These are phyloP conservation scores for Gracilaria gracilis DNA, from an alignment of 23 red algal genomes.

Conservation along the genomic window DNA sequence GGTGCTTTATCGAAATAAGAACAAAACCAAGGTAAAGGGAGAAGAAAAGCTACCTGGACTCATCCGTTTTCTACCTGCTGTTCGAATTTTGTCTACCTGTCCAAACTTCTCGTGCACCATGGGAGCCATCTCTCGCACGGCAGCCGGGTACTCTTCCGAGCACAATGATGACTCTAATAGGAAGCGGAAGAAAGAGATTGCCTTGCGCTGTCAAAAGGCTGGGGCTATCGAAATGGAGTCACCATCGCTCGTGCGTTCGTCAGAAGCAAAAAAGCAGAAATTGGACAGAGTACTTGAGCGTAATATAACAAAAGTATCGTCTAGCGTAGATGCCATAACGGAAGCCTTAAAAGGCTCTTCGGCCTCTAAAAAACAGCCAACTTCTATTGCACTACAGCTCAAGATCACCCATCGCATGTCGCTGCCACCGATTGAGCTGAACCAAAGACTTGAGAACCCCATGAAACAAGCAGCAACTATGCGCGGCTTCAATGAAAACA, in stretches of 20 bases:
- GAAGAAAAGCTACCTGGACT: neutral
- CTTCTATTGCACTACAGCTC: slow-evolving; percentile 4
- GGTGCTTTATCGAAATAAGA: slow-evolving; percentile 10
- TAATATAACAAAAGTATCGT: neutral
- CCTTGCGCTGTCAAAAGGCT: too few relatives aligned
- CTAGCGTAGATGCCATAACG: neutral
- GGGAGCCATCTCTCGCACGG: neutral
- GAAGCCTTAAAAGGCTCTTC: neutral
- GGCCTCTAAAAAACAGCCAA: neutral
- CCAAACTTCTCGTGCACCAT: slow-evolving; percentile 14
- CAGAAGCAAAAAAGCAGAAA: neutral
- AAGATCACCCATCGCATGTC: neutral
- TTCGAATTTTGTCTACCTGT: slow-evolving; percentile 5
- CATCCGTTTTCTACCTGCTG: neutral
- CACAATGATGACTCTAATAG: too few relatives aligned
- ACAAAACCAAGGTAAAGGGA: neutral
- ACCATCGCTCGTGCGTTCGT: too few relatives aligned
- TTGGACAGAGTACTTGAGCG: neutral
- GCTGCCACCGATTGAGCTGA: neutral
- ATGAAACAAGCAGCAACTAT: neutral
- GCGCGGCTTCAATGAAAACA: neutral
- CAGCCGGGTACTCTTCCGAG: neutral
- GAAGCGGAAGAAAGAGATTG: neutral
- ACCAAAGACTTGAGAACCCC: neutral
- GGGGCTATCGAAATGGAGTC: too few relatives aligned